phyloP scores from a whole-genome alignment of 2,329 filamentous ascomycete genomes.

The Tolypocladium amazonense region DNA sequence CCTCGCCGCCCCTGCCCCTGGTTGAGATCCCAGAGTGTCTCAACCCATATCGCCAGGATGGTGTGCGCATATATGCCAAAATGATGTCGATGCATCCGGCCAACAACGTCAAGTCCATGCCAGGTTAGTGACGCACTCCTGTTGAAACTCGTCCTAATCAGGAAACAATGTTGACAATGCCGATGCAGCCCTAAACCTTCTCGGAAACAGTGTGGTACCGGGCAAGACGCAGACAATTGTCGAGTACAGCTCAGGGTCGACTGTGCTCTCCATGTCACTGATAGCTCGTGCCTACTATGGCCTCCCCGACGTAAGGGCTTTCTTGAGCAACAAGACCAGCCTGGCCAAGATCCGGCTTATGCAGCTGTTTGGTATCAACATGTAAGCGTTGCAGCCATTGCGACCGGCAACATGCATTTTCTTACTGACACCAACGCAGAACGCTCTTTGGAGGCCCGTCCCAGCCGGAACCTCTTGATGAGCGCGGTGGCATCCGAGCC shows the following conservation, averaged over 20 bases:
- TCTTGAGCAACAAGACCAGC: constrained; percentile 48
- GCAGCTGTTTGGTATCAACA: constrained; percentile 47
- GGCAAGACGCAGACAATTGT: constrained; percentile 39
- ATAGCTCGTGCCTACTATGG: constrained; percentile 39
- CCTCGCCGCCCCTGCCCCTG: constrained; percentile 45
- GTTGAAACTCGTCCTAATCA: background rate
- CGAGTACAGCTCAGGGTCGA: constrained; percentile 53
- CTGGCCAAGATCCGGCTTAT: constrained; percentile 41
- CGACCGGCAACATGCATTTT: background rate
- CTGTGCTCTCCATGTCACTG: constrained; percentile 49
- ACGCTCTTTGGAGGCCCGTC: constrained; percentile 49
- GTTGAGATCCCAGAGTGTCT: constrained; percentile 48
- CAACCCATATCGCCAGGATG: constrained; percentile 46
- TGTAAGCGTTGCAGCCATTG: constrained; percentile 21
- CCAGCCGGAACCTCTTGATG: constrained; percentile 43
- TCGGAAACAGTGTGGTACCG: constrained; percentile 15
- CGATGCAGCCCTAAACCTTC: constrained; percentile 35
- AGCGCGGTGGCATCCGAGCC: constrained; percentile 40
- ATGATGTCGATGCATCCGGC: constrained; percentile 56
- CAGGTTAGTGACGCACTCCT: constrained; percentile 24
- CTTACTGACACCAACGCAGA: constrained; percentile 10
- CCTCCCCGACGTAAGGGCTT: constrained; percentile 41
- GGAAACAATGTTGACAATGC: background rate
- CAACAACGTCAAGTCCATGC: constrained; percentile 55
- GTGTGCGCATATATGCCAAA: constrained; percentile 53